Evolutionary conservation across 164 flowering plant genomes (phyloP).

Genomic region (Sextonia rubra): DNA sequence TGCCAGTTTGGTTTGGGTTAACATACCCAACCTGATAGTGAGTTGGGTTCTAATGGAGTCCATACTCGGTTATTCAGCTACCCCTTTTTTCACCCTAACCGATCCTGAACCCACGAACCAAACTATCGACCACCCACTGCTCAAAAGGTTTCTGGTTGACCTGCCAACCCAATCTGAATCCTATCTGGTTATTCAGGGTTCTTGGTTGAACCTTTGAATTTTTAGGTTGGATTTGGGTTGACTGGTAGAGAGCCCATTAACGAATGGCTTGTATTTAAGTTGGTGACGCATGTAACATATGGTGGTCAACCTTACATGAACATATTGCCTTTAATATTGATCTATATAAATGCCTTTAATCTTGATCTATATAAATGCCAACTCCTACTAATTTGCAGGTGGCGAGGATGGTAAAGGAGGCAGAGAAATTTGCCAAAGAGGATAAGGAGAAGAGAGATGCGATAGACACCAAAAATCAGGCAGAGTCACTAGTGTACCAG

Average conservation of each 20-base stretch:
- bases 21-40: too few species aligned
- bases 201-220: too few species aligned
- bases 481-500: constrained; percentile 72
- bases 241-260: neutral
- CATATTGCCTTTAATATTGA: neutral
- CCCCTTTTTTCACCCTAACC: too few species aligned
- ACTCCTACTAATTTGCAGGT: constrained; percentile 32
- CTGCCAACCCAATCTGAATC: too few species aligned
- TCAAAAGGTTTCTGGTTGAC: too few species aligned
- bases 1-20: too few species aligned
- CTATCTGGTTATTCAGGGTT: too few species aligned
- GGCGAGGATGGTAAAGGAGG: constrained; percentile 66
- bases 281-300: neutral
- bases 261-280: neutral
- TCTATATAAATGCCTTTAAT: too few species aligned
- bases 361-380: neutral
- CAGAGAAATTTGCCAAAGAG: constrained; percentile 64
- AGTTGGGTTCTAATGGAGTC: too few species aligned
- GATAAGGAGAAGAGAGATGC: constrained; percentile 85
- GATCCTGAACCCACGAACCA: too few species aligned
- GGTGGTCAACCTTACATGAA: neutral
- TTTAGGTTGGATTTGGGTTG: neutral
- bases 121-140: too few species aligned
- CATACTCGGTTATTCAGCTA: too few species aligned
- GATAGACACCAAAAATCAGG: constrained; percentile 78